phyloP scores from a whole-genome alignment of 2,329 filamentous ascomycete genomes.

The Aspergillus amoenus region DNA sequence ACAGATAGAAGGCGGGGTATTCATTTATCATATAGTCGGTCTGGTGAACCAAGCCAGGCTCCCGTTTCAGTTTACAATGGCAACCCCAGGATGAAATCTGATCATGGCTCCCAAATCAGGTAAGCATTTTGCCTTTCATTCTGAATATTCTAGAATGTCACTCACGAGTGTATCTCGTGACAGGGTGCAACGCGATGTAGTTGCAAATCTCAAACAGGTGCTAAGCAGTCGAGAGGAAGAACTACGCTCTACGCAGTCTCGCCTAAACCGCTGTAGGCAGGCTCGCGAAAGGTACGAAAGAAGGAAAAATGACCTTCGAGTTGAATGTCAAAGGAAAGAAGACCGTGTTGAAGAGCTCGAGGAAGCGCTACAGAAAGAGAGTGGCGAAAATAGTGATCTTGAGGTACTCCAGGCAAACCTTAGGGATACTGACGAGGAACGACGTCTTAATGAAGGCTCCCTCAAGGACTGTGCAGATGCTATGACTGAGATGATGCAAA shows the following conservation, averaged over 20 bases:
- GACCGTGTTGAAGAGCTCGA: constrained; percentile 66
- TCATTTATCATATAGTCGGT: constrained; percentile 54
- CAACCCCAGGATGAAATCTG: constrained; percentile 74
- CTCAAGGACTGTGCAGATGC: constrained; percentile 51
- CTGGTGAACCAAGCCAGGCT: constrained; percentile 50
- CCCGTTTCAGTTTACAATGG: constrained; percentile 55
- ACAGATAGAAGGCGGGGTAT: constrained; percentile 63
- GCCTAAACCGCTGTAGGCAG: constrained; percentile 50
- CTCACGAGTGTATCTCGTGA: constrained; percentile 10
- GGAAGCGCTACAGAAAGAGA: constrained; percentile 59
- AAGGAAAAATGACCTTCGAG: constrained; percentile 50
- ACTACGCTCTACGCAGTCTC: constrained; percentile 49
- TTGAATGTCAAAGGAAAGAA: constrained; percentile 59
- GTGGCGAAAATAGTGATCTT: constrained; percentile 65
- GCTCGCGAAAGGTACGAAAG: constrained; percentile 52
- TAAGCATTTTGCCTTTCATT: constrained; percentile 21
- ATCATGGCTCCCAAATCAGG: constrained; percentile 67
- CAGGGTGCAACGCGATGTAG: constrained; percentile 47
- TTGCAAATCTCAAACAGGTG: constrained; percentile 57
- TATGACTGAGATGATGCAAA: constrained; percentile 44
- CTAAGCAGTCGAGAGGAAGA: constrained; percentile 53
- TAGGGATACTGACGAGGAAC: constrained; percentile 54
- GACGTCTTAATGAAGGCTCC: constrained; percentile 42
- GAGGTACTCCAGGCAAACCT: constrained; percentile 60
- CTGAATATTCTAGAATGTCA: neutral